Base-by-base conservation (phyloP, 768 basidiomycete species). In the Termitomyces sp. region DNA sequence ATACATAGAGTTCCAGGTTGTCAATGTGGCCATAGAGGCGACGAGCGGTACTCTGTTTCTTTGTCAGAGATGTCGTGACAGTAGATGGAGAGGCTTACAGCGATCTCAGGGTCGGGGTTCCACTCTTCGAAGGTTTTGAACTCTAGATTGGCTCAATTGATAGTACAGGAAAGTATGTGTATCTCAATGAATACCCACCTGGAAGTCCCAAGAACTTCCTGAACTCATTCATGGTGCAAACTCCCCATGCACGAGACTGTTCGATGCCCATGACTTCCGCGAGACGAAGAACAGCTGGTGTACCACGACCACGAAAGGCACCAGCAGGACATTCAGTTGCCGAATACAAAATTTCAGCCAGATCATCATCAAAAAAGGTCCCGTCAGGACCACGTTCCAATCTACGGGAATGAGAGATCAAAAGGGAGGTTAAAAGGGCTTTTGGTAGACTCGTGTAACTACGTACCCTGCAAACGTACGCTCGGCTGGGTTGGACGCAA, bases 241-340 rank as follows among this genome's bases (percentile, higher is more conserved):
- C 74, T 31, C 83, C 83, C 83, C 84, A 85, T 5, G 61, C 59
- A 44, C 85, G 68, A 3, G 79, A 76, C 67, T 84, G 82, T 46
- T 73, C 67, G 40, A 86, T 84, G 1, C 78, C 79, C 71, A 85
- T 69, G 16, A 84, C 77, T 64, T 86, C 85, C 27, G 84, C 73
- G 42, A 82, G 65, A 14, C 80, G 68, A 59, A 85, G 63, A 4
- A 74, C 76, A 2, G 64, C 66, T 0, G 83, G 81, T 0, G 78
- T 78, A 4, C 79, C 77, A 3, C 77, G 76, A 19, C 76, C 82
- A 29, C 79, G 66, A 67, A 75, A 82, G 14, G 78, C 71, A 8
- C 77, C 75, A 11, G 82, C 82, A 8, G 75, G 69, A 32, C 58
- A 67, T 54, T 76, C 73, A 0, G 79, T 83, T 4, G 82, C 78